phyloP scores from a whole-genome alignment of 495 filamentous ascomycete species.

The Lichenothelia convexa region DNA sequence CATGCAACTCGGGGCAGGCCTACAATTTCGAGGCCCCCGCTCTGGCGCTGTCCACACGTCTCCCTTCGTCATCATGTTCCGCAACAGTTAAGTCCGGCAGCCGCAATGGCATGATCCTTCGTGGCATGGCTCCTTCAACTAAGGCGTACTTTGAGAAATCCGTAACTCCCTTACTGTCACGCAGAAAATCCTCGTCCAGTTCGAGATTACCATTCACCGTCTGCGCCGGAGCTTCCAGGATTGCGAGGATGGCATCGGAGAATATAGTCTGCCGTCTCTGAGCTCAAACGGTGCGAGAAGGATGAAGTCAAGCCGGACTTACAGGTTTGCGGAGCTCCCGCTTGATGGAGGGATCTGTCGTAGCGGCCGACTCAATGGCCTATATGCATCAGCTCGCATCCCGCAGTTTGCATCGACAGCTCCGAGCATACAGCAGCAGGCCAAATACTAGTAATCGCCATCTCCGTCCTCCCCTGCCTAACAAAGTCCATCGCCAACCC shows the following conservation, averaged over 20 bases:
- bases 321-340: slow-evolving; percentile 46
- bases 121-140: slow-evolving; percentile 41
- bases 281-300: neutral
- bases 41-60: slow-evolving; percentile 46
- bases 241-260: slow-evolving; percentile 60
- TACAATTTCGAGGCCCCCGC: no score
- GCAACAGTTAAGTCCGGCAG: slow-evolving; percentile 54
- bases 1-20: no score
- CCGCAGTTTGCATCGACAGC: no score
- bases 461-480: slow-evolving; percentile 40
- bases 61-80: slow-evolving; percentile 72
- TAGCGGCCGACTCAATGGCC: slow-evolving; percentile 61
- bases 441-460: slow-evolving; percentile 74
- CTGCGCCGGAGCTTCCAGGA: slow-evolving; percentile 41
- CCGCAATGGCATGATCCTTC: slow-evolving; percentile 60
- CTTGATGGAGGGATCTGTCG: slow-evolving; percentile 28
- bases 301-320: slow-evolving; percentile 2
- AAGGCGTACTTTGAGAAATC: slow-evolving; percentile 63
- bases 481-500: slow-evolving; percentile 72
- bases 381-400: slow-evolving; percentile 6
- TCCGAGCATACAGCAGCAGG: slow-evolving; percentile 45
- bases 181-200: slow-evolving; percentile 71
- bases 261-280: slow-evolving; percentile 37
- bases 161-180: slow-evolving; percentile 38
- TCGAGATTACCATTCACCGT: slow-evolving; percentile 52